Evolutionary conservation across 768 basidiomycete genomes (phyloP), one percentile per base, ranked within the genome.

Genomic region (Lentinus brumalis): DNA sequence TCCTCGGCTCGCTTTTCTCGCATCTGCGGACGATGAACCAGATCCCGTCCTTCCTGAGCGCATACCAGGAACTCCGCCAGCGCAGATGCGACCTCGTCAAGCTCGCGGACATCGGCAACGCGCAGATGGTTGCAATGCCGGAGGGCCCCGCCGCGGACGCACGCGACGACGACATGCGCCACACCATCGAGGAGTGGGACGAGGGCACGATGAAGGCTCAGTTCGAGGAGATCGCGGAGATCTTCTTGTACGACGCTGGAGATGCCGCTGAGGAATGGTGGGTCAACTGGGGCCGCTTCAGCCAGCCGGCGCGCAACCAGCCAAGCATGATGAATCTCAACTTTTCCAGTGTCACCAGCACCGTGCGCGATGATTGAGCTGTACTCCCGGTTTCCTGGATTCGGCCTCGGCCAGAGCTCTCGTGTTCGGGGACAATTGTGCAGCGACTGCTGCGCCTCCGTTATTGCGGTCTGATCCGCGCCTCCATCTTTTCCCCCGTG

Each of bases 211-310:
- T 85, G 58, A 74, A 72, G 56, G 71, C 70, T 32, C 76, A 83
- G 59, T 86, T 86, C 81, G 83, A 83, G 47, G 76, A 78, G 42
- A 78, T 85, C 60, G 73, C 82, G 56, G 77, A 76, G 26, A 64
- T 86, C 60, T 83, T 80, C 56, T 71, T 74, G 14, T 81, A 85
- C 64, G 80, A 84, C 63, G 78, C 84, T 9, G 77, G 74, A 41
- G 85, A 87, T 49, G 75, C 78, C 51, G 86, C 83, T 26, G 85
- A 85, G 40, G 83, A 86, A 66, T 87, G 85, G 84, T 88, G 85
- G 85, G 76, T 81, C 11, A 82, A 81, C 40, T 85, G 83, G 83
- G 83, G 83, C 8, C 59, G 76, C 16, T 73, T 83, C 59, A 73
- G 74, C 47, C 75, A 82, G 66, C 65, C 75, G 30, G 75, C 77